These are phyloP conservation scores for Diaporthe destruens DNA, from an alignment of 2,329 filamentous ascomycete species.

Conservation along the genomic window DNA sequence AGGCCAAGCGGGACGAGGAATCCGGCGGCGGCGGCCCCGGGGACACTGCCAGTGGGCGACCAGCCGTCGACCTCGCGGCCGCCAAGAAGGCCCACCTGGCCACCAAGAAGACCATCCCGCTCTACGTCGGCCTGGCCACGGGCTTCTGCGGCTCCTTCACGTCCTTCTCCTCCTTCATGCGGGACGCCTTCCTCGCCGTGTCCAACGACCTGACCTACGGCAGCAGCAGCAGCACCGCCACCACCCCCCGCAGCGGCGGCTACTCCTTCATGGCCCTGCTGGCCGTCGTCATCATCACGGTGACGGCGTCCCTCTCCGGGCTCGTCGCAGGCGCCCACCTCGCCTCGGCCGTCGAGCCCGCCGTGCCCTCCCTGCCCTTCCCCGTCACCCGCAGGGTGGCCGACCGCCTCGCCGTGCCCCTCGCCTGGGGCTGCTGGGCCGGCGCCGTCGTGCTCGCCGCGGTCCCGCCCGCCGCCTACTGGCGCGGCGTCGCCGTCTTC, in stretches of 20 bases:
- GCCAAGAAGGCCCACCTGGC: constrained; percentile 70
- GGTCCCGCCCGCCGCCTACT: constrained; percentile 76
- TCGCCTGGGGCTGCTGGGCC: constrained; percentile 83
- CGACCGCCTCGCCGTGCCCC: constrained; percentile 72
- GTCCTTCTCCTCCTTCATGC: constrained; percentile 87
- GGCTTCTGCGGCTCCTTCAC: constrained; percentile 83
- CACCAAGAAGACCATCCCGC: constrained; percentile 85
- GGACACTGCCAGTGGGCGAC: constrained; percentile 25
- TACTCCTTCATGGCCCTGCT: constrained; percentile 87
- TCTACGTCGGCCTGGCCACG: constrained; percentile 80
- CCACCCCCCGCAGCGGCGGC: constrained; percentile 72
- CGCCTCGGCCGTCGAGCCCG: constrained; percentile 70
- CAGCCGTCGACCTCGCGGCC: constrained; percentile 54
- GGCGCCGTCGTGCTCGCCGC: constrained; percentile 79
- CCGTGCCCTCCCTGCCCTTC: constrained; percentile 72
- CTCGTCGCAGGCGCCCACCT: constrained; percentile 81
- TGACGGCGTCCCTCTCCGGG: constrained; percentile 77
- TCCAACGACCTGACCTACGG: constrained; percentile 76
- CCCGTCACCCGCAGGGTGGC: constrained; percentile 68
- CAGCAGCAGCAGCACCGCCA: constrained; percentile 52
- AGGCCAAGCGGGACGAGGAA: constrained; percentile 55
- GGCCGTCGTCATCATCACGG: constrained; percentile 79
- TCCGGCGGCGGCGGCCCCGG: constrained; percentile 50
- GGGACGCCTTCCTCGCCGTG: constrained; percentile 83
- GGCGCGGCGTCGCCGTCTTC: constrained; percentile 83